phyloP scores from a whole-genome alignment of 495 filamentous ascomycete genomes.

The Schizothecium vesticola region DNA sequence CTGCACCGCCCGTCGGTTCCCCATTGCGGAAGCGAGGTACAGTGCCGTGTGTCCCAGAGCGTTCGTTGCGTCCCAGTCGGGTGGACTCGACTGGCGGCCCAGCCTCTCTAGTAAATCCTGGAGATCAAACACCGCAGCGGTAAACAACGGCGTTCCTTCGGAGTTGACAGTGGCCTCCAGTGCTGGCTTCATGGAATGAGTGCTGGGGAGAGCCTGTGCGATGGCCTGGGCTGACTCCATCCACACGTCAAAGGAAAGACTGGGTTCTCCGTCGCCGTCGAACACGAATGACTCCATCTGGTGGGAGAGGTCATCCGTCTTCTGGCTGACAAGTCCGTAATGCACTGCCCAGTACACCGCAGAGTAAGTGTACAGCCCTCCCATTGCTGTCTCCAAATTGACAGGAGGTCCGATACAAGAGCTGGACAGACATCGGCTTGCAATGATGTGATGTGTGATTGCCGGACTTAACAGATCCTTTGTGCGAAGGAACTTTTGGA shows the following conservation, averaged over 20 bases:
- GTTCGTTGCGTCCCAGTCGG: background rate
- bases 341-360: background rate
- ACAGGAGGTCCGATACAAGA: background rate
- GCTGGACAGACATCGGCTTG: background rate
- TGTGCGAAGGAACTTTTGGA: background rate
- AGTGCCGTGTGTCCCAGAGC: background rate
- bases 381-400: background rate
- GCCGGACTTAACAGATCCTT: background rate
- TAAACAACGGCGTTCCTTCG: background rate
- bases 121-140: background rate
- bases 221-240: background rate
- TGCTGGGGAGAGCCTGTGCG: background rate
- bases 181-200: background rate
- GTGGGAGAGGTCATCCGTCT: background rate
- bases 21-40: background rate
- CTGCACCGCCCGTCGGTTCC: background rate
- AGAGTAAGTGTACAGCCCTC: background rate
- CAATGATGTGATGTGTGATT: background rate
- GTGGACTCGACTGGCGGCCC: background rate
- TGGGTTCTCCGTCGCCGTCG: background rate
- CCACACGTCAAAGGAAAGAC: background rate
- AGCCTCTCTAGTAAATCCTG: background rate
- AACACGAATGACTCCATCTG: background rate
- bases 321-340: background rate
- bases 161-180: background rate